Conservation (phyloP, 2,329 filamentous ascomycete genomes). For the Diaporthe sp. region DNA sequence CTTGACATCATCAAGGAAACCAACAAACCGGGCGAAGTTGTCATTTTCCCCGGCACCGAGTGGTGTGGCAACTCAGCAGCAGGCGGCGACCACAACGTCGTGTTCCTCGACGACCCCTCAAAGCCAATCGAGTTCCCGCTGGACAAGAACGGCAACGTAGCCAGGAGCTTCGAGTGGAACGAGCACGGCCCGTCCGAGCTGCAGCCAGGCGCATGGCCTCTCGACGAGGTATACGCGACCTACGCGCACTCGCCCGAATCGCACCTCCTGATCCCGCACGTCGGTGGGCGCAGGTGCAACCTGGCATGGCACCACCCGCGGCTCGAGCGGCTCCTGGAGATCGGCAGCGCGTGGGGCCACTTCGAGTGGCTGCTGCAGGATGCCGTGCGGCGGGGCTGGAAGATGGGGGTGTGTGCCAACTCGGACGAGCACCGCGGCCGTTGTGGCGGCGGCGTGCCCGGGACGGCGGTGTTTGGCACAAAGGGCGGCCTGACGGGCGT, state of each 20-base stretch:
- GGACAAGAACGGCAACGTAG: conserved; percentile 51
- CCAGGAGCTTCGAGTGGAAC: conserved; percentile 55
- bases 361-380: conserved; percentile 54
- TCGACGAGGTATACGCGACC: conserved; percentile 55
- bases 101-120: conserved; percentile 51
- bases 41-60: conserved; percentile 53
- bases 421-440: conserved; percentile 54
- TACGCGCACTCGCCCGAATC: conserved; percentile 50
- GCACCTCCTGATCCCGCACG: conserved; percentile 54
- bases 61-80: conserved; percentile 54
- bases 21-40: conserved; percentile 46
- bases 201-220: conserved; percentile 51
- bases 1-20: conserved; percentile 46
- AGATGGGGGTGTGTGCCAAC: conserved; percentile 53
- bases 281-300: conserved; percentile 53
- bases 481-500: conserved; percentile 50
- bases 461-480: conserved; percentile 52
- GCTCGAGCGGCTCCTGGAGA: conserved; percentile 53
- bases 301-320: conserved; percentile 54
- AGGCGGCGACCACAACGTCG: conserved; percentile 53
- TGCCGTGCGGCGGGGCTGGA: conserved; percentile 50
- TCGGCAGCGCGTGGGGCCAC: conserved; percentile 53
- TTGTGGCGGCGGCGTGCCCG: conserved; percentile 53
- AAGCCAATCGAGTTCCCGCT: conserved; percentile 49
- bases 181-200: conserved; percentile 51